phyloP scores from a whole-genome alignment of 1,284 basidiomycete genomes.

The Cryptococcus sp. region DNA sequence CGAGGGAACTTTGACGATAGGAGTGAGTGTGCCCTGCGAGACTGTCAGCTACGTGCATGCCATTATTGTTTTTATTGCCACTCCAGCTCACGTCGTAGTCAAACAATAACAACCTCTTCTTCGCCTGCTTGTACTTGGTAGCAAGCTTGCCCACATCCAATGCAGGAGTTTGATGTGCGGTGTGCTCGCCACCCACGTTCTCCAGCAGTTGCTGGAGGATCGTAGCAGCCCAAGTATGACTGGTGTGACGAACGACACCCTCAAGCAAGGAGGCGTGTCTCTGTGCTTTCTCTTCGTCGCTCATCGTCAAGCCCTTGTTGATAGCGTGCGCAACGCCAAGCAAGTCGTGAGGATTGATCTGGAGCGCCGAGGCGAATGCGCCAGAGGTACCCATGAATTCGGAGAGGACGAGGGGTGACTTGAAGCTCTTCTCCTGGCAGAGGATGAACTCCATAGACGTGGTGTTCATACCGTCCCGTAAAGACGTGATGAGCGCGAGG shows the following conservation, averaged over 20 bases:
- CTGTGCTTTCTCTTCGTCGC: constrained; percentile 68
- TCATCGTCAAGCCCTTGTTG: constrained; percentile 82
- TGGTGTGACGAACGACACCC: constrained; percentile 90
- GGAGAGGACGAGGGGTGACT: constrained; percentile 84
- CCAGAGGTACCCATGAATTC: constrained; percentile 92
- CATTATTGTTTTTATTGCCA: neutral
- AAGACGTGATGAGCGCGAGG: constrained; percentile 90
- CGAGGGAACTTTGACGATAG: constrained; percentile 91
- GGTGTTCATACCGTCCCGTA: constrained; percentile 99
- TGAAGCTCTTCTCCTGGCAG: constrained; percentile 76
- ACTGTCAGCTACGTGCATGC: constrained; percentile 9
- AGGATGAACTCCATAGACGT: constrained; percentile 98
- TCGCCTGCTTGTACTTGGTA: constrained; percentile 67
- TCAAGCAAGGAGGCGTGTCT: constrained; percentile 80
- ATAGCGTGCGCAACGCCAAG: constrained; percentile 93
- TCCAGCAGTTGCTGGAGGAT: constrained; percentile 85
- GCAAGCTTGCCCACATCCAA: constrained; percentile 69
- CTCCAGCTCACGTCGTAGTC: constrained; percentile 77
- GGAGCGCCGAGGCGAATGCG: constrained; percentile 51
- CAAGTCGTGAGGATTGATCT: constrained; percentile 55
- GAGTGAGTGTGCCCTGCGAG: constrained; percentile 83
- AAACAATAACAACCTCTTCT: constrained; percentile 87
- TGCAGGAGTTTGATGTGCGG: constrained; percentile 82
- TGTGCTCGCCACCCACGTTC: constrained; percentile 76
- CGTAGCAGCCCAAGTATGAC: constrained; percentile 91